phyloP scores from a whole-genome alignment of 2,329 filamentous ascomycete genomes.

The Exophiala oligosperma region DNA sequence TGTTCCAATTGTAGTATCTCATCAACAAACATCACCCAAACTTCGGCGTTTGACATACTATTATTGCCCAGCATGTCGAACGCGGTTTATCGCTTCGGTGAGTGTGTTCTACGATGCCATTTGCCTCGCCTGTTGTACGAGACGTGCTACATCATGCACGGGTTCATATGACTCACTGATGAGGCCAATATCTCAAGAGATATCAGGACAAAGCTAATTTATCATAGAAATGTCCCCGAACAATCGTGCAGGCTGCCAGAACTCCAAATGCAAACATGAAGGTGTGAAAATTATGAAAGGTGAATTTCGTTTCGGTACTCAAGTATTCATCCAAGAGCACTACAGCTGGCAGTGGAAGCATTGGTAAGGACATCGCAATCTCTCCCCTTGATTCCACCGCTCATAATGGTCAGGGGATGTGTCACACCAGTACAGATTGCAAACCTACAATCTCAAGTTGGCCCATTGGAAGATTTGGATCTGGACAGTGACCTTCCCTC shows the following conservation, averaged over 20 bases:
- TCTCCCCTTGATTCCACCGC: not conserved
- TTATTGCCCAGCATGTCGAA: conserved; percentile 13
- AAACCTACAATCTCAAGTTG: conserved; percentile 62
- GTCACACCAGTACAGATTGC: conserved; percentile 73
- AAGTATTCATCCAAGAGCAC: conserved; percentile 63
- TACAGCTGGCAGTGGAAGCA: conserved; percentile 78
- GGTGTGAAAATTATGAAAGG: conserved; percentile 74
- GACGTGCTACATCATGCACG: too few species aligned
- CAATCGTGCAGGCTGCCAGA: conserved; percentile 73
- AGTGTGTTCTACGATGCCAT: not conserved
- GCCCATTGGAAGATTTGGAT: conserved; percentile 45
- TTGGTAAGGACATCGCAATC: conserved; percentile 61
- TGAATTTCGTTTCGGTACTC: conserved; percentile 73
- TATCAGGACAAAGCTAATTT: not conserved
- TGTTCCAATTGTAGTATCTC: not conserved
- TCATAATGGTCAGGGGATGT: conserved; percentile 69
- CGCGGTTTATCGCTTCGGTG: conserved; percentile 22
- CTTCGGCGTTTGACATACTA: not conserved
- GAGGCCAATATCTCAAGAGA: not conserved
- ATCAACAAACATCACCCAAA: not conserved
- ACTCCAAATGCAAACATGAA: conserved; percentile 69
- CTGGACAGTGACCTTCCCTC: conserved; percentile 54
- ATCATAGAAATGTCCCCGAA: conserved; percentile 66
- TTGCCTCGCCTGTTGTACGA: not conserved
- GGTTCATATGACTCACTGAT: too few species aligned